Base-by-base conservation (phyloP, 768 basidiomycete species). In the Mycena alexandri region DNA sequence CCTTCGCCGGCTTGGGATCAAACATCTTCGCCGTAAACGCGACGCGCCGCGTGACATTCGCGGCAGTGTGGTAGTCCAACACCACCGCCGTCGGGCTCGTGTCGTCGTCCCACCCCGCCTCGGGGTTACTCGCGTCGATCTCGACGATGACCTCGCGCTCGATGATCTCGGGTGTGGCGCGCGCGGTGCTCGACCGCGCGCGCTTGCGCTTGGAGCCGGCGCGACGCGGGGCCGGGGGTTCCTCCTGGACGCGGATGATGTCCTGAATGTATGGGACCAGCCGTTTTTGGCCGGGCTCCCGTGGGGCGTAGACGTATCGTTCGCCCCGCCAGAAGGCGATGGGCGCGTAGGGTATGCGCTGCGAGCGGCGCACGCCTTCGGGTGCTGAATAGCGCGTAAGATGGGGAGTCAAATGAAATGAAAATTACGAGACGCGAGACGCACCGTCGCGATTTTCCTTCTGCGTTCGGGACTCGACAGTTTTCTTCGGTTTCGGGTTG, bases 271-370 rank as follows among this genome's bases (percentile, higher is more conserved):
- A 86, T 0, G 92, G 87, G 13, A 93, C 90, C 21, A 86, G 82
- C 22, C 85, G 80, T 16, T 79, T 67, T 22, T 83, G 83, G 11
- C 84, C 80, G 11, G 70, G 63, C 0, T 75, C 70, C 19, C 76
- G 75, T 51, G 89, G 85, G 13, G 90, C 91, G 73, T 95, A 98
- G 4, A 96, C 90, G 21, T 94, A 86, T 70, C 90, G 91, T 80
- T 99, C 97, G 70, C 89, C 89, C 22, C 95, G 88, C 97, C 97
- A 99, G 82, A 86, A 96, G 44, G 94, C 93, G 33, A 99, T 81
- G 7, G 96, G 97, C 51, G 81, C 79, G 71, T 88, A 89, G 42
- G 88, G 87, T 60, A 86, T 82, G 22, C 96, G 89, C 57, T 82
- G 81, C 22, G 94, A 91, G 54, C 92, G 89, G 19, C 95, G 90